Percentiles rank a stretch among this genome's conserved stretches.
Conservation (phyloP, 2,329 filamentous ascomycete genomes). For the Botryosphaeria dothidea region DNA sequence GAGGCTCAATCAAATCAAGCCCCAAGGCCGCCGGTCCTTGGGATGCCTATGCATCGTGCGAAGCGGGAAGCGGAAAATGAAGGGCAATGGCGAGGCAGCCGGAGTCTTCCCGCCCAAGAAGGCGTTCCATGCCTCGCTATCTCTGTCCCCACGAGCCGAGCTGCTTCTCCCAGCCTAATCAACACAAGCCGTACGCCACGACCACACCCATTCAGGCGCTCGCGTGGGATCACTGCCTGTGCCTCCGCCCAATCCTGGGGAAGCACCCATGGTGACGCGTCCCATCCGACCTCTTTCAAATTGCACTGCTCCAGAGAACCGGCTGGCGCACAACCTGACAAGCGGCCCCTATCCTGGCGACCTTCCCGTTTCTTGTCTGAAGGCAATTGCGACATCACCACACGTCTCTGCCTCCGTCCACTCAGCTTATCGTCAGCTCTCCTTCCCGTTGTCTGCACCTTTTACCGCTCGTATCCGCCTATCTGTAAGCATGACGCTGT, state of each 20-base stretch:
- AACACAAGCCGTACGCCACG: background rate
- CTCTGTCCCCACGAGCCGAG: background rate
- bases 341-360: conserved; percentile 4
- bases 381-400: conserved; percentile 11
- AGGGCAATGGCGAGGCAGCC: too few species aligned
- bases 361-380: conserved; percentile 15
- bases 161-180: background rate
- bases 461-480: conserved; percentile 1
- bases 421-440: background rate
- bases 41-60: too few species aligned
- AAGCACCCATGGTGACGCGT: conserved; percentile 4
- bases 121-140: background rate
- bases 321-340: conserved; percentile 7
- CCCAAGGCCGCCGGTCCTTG: too few species aligned
- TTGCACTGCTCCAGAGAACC: background rate
- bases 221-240: background rate
- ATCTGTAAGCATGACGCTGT: background rate
- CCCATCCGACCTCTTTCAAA: background rate
- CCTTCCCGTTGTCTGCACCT: background rate
- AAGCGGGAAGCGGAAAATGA: too few species aligned
- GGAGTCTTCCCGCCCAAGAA: background rate
- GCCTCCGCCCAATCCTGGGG: background rate
- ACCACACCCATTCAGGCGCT: background rate
- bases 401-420: background rate
- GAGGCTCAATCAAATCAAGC: too few species aligned